Percentiles rank a stretch among this genome's conserved stretches.
Conservation (phyloP, 2,329 filamentous ascomycete species). For the Aspergillus flavus region DNA sequence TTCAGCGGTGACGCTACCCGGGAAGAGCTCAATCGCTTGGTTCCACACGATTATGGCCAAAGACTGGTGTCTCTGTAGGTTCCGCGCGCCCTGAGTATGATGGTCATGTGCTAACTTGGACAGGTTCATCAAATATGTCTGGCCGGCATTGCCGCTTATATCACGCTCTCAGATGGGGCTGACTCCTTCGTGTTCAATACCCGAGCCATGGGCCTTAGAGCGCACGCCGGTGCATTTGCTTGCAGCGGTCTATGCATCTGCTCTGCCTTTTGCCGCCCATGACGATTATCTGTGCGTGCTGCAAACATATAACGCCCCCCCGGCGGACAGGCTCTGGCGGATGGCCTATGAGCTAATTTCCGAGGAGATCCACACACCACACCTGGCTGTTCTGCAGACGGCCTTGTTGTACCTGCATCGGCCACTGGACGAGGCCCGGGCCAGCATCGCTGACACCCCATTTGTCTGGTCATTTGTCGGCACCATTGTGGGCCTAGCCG, state of each 20-base stretch:
- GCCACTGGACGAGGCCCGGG: constrained; percentile 24
- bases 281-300: constrained; percentile 35
- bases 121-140: constrained; percentile 35
- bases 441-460: constrained; percentile 33
- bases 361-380: constrained; percentile 36
- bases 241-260: constrained; percentile 37
- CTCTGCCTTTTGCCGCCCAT: constrained; percentile 35
- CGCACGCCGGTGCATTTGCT: constrained; percentile 32
- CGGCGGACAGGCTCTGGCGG: constrained; percentile 32
- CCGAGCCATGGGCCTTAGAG: constrained; percentile 22
- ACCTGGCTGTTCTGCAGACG: constrained; percentile 35
- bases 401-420: constrained; percentile 36
- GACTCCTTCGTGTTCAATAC: constrained; percentile 20
- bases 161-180: constrained; percentile 33
- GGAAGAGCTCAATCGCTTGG: constrained; percentile 24
- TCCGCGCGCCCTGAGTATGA: background rate
- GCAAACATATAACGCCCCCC: constrained; percentile 29
- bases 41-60: constrained; percentile 27
- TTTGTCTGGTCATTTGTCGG: constrained; percentile 44
- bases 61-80: constrained; percentile 27
- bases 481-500: constrained; percentile 37
- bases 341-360: constrained; percentile 34
- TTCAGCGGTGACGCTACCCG: constrained; percentile 11
- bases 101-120: constrained; percentile 7
- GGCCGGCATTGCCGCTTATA: constrained; percentile 34